Evolutionary conservation across 257 asterid species (phyloP).

Genomic region (Leptodermis oblonga): DNA sequence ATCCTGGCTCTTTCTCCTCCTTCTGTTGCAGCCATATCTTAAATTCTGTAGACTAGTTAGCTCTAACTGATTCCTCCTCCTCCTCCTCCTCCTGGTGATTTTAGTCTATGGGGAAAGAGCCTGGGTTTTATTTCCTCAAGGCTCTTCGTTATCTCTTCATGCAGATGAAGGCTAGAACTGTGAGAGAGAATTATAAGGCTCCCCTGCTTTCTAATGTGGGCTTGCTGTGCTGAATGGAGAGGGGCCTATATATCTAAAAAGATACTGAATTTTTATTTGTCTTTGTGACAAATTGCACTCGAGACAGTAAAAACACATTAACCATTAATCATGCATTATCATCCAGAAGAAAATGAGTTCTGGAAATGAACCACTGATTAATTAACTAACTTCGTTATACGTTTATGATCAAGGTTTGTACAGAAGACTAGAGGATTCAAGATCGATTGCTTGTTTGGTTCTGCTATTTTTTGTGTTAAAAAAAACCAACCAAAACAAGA

Average conservation of each 20-base stretch:
- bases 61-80: neutral
- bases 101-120: neutral
- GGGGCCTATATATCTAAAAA: neutral
- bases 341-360: no score
- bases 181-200: neutral
- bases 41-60: neutral
- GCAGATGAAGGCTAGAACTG: conserved; percentile 1
- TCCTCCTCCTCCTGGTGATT: neutral
- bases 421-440: no score
- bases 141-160: neutral
- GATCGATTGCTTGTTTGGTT: no score
- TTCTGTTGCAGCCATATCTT: conserved; percentile 13
- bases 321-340: no score
- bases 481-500: no score
- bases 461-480: no score
- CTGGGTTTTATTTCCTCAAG: neutral
- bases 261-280: neutral
- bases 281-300: neutral
- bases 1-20: neutral
- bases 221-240: neutral
- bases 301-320: no score
- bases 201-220: neutral
- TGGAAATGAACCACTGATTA: no score
- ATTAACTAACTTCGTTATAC: no score
- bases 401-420: no score